Base-by-base conservation (phyloP, 2,329 filamentous ascomycete species). In the Sporothrix luriei region DNA sequence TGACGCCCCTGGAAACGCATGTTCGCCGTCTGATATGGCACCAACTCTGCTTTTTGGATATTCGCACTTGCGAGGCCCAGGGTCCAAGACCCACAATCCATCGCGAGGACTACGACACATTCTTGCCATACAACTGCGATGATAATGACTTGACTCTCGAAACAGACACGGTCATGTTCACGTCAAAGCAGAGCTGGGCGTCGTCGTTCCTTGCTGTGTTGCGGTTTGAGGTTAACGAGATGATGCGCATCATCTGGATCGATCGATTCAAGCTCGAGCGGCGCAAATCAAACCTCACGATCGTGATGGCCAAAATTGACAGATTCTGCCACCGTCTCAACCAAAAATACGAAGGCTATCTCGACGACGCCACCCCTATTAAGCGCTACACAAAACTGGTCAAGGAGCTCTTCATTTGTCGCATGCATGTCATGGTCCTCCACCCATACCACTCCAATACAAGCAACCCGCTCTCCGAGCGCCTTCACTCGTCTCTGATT, bases 41-140 rank as follows among this genome's bases (percentile, higher is more conserved):
- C 76, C 90, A 93, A 74, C 82, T 94, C 24, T 92, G 90, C 77
- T 91, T 91, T 76, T 82, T 94, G 10, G 91, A 93, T 76, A 85
- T 92, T 69, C 84, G 90, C 51, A 92, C 90, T 0, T 91, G 88
- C 75, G 91, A 93, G 78, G 87, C 88, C 1, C 90, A 91, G 72
- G 91, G 90, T 0, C 91, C 91, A 10, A 84, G 88, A 29, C 89
- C 90, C 0, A 85, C 87, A 67, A 92, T 93, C 68, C 85, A 89
- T n/a, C 82, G 85, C 51, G 90, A 91, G 26, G 90, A 93, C 74
- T 93, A 90, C 77, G 90, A 92, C 74, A 92, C 91, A 0, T 87
- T 85, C 71, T 83, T 92, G 33, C 91, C 91, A 0, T 79, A 90
- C 13, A 92, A 93, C 76, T 85, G 90, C 71, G 84, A 92, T 71